A percentile compares a stretch with the other conserved stretches of the same genome.
Conservation (phyloP, 345 rosid species). For the Moringa oleifera region DNA sequence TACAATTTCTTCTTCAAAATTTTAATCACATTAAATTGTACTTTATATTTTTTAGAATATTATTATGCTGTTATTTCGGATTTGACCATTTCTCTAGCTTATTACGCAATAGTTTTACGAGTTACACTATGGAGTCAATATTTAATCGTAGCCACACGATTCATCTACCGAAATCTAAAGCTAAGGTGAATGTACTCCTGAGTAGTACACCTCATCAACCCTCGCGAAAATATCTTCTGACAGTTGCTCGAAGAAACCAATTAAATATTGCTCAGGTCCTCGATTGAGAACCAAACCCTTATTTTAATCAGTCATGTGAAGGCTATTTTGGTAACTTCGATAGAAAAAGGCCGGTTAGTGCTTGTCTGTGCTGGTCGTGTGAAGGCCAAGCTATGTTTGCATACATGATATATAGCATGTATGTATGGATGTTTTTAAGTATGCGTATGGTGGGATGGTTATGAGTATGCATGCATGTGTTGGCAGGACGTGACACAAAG, state of each 20-base stretch:
- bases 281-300: not conserved
- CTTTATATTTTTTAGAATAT: too few species aligned
- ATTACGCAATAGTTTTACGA: too few species aligned
- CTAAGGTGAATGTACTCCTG: not conserved
- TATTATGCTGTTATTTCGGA: too few species aligned
- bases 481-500: slow-evolving; percentile 34
- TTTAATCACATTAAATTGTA: too few species aligned
- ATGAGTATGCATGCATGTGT: slow-evolving; percentile 1
- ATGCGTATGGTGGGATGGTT: not conserved
- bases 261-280: too few species aligned
- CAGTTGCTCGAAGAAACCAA: not conserved
- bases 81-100: too few species aligned
- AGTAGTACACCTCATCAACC: not conserved
- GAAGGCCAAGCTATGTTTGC: not conserved
- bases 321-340: not conserved
- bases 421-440: not conserved
- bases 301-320: not conserved
- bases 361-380: not conserved
- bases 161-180: too few species aligned
- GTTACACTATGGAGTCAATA: too few species aligned
- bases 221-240: not conserved
- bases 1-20: too few species aligned
- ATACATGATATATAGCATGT: not conserved
- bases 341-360: too few species aligned
- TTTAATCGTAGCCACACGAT: too few species aligned